These are phyloP conservation scores for Penicillium sp. DNA, from an alignment of 2,329 filamentous ascomycete species.

Conservation along the genomic window DNA sequence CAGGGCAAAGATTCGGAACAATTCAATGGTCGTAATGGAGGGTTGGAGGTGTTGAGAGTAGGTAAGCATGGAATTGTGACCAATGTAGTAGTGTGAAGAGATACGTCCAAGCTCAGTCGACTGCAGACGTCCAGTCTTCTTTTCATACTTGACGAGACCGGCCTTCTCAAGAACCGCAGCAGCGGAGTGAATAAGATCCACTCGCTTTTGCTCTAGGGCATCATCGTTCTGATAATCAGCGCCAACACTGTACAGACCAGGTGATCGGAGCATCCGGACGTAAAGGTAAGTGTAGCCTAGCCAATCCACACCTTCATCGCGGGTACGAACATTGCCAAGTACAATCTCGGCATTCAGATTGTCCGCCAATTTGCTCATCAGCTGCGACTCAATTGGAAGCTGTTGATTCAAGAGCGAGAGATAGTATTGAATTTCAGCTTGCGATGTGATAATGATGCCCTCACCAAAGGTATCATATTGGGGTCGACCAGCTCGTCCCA, in stretches of 20 bases:
- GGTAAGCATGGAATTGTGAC: slow-evolving; percentile 90
- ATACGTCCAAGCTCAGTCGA: slow-evolving; percentile 92
- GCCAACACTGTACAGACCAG: slow-evolving; percentile 91
- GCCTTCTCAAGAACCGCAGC: slow-evolving; percentile 83
- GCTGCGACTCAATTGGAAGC: slow-evolving; percentile 93
- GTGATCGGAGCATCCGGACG: slow-evolving; percentile 93
- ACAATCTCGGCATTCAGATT: slow-evolving; percentile 97
- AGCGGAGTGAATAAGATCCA: slow-evolving; percentile 95
- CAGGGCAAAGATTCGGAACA: slow-evolving; percentile 93
- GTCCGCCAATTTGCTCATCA: slow-evolving; percentile 88
- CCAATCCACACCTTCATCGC: slow-evolving; percentile 98
- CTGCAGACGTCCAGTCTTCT: slow-evolving; percentile 83
- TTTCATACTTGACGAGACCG: slow-evolving; percentile 90
- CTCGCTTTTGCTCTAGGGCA: slow-evolving; percentile 88
- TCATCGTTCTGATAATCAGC: slow-evolving; percentile 93
- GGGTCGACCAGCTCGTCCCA: slow-evolving; percentile 91
- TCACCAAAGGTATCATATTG: slow-evolving; percentile 98
- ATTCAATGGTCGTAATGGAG: slow-evolving; percentile 86
- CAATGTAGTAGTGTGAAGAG: slow-evolving; percentile 98
- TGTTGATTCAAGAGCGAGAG: slow-evolving; percentile 95
- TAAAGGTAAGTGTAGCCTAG: slow-evolving; percentile 97
- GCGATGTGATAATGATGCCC: slow-evolving; percentile 97
- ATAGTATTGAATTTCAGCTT: slow-evolving; percentile 94
- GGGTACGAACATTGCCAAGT: slow-evolving; percentile 82
- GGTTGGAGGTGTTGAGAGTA: slow-evolving; percentile 96